Evolutionary conservation across 805 yeast genomes (phyloP), one percentile per base, ranked within the genome.

Genomic region (Candida sanyiensis): DNA sequence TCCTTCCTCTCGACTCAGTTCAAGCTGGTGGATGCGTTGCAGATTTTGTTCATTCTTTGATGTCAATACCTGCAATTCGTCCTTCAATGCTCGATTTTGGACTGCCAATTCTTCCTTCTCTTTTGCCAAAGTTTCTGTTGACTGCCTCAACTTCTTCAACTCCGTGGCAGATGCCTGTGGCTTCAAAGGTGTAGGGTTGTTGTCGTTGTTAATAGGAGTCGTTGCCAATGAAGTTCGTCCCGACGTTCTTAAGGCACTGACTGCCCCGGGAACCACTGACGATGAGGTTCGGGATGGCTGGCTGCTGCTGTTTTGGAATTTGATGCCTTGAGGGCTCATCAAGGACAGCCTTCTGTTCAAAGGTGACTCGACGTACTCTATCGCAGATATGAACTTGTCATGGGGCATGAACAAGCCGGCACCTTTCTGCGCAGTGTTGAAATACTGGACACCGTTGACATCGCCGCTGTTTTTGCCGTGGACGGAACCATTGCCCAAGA

Each of bases 391-490:
- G 38, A 57, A 57, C 58, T 63, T 70, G 35, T 66, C 74, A 53
- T 68, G 75, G 2, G 78, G 79, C 33, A 89, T 67, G 52, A 89
- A 89, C 21, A 89, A 59, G 0, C 97, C 97, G 15, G 87, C 69
- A 40, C 72, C 72, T 0, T 88, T 83, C 25, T 54, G 61, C 6
- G 66, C 61, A 0, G 89, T 85, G 5, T 66, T 64, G 54, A 89
- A 89, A 56, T 88, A 88, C 38, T 66, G 66, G 7, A 64, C 56
- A 0, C 95, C 95, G 41, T 80, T 73, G 32, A 79, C 87, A 29
- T 74, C 72, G n/a, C 98, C 98, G 39, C 77, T 73, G 54, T 90
- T 93, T 58, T 86, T 84, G 17, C 98, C 98, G 39, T 75, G 66
- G 5, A 65, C 55, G 0, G 73, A 63, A 28, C 75, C 71, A 1